Percentiles rank a stretch among this genome's conserved stretches.
These are phyloP conservation scores for Combretum micranthum DNA, from an alignment of 345 rosid genomes.

Conservation along the genomic window DNA sequence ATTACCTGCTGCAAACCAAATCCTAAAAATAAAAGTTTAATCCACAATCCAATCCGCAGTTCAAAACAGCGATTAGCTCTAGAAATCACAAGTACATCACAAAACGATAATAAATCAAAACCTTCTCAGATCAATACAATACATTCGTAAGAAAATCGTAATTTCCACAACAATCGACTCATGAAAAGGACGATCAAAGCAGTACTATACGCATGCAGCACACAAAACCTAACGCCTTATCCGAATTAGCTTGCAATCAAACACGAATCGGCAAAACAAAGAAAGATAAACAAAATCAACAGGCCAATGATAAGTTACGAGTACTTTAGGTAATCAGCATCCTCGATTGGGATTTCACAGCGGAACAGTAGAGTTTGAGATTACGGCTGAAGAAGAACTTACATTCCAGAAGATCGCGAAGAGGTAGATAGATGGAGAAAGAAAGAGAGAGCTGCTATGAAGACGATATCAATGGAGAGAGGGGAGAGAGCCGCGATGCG, in stretches of 20 bases:
- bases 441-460: constrained; percentile 18
- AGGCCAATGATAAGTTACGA: too few relatives aligned
- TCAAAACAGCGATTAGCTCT: background rate
- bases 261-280: background rate
- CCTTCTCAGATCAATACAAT: background rate
- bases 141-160: background rate
- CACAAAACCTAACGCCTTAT: background rate
- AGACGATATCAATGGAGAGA: constrained; percentile 27
- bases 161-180: background rate
- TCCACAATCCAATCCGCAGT: background rate
- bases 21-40: too few relatives aligned
- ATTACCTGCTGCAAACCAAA: too few relatives aligned
- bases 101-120: background rate
- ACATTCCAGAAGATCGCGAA: constrained; percentile 34
- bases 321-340: too few relatives aligned
- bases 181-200: background rate
- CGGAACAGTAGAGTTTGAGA: constrained; percentile 20
- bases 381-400: constrained; percentile 14
- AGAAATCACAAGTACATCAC: background rate
- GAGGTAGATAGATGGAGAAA: constrained; percentile 11
- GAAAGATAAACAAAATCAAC: background rate
- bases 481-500: constrained; percentile 3
- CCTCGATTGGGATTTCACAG: constrained; percentile 22
- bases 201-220: constrained; percentile 5
- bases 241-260: background rate